Evolutionary conservation across 2,329 filamentous ascomycete species (phyloP), one percentile per base, ranked within the genome.

Genomic region (Cladorrhinum sp.): DNA sequence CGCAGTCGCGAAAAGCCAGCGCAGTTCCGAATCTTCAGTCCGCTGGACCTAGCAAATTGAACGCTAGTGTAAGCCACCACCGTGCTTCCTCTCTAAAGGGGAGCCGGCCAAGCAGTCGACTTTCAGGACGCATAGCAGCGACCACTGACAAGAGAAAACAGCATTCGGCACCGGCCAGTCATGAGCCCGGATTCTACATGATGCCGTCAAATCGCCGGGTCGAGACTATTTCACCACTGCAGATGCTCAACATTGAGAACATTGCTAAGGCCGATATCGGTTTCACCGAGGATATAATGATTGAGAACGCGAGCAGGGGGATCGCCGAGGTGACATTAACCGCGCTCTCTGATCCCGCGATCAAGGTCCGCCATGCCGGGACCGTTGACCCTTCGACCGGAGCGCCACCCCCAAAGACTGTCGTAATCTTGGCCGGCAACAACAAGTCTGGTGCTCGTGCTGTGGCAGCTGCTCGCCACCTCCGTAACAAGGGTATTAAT

Each of bases 181-280:
- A 48, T n/a, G 33, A 55, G 9, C 69, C 72, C 28, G 81, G 82
- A 1, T 80, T 87, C 55, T 86, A 83, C 67, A 73, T 84, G 33
- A 69, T 80, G 18, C 80, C 79, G 8, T 84, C 83, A 1, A 80
- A 82, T 66, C 82, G 82, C 36, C 83, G 81, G 12, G 76, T 87
- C 26, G 86, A 88, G 67, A 79, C 84, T 4, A 84, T 89, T 28
- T 88, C 86, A 18, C 82, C 94, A 5, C 79, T 95, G 42, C 92
- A 96, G 71, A 95, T 97, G 85, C 84, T 96, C 26, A 94, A 95
- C 64, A 84, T 98, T 1, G 95, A 98, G 75, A 93, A 95, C 69
- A 90, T 96, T 59, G 92, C 93, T 0, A 88, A 92, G 62, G 89
- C 91, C 48, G 92, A 97, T 66, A 85, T 96, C 60, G 92, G 92